Evolutionary conservation across 805 yeast genomes (phyloP).

Genomic region (Allodekkera sacchari): DNA sequence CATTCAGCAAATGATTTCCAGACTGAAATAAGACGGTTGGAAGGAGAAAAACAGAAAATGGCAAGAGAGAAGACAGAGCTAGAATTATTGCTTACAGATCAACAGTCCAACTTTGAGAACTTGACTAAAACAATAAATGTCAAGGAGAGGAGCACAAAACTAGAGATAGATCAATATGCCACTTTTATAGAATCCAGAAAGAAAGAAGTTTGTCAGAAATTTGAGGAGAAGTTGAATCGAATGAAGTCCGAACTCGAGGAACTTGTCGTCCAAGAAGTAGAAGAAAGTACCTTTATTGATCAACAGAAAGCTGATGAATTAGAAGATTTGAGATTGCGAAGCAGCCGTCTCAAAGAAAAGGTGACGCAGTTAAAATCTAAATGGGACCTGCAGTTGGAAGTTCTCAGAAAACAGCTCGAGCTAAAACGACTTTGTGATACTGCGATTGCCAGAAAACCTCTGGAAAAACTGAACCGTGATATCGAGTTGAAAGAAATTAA

Average conservation of each 20-base stretch:
- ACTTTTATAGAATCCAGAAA: conserved; percentile 24
- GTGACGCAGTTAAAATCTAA: conserved; percentile 9
- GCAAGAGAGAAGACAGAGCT: not conserved
- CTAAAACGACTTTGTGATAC: conserved; percentile 1
- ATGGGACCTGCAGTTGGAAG: conserved; percentile 6
- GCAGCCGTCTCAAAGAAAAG: conserved; percentile 16
- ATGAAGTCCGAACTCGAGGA: conserved; percentile 12
- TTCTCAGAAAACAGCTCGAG: conserved; percentile 3
- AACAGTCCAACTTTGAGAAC: conserved; percentile 9
- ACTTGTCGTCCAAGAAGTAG: no score
- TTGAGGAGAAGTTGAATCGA: conserved; percentile 12
- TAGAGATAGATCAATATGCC: conserved; percentile 19
- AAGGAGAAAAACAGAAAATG: conserved; percentile 1
- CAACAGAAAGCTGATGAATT: conserved; percentile 19
- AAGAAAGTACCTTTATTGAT: conserved; percentile 25
- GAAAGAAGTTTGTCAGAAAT: conserved; percentile 19
- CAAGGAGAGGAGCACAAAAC: conserved; percentile 11
- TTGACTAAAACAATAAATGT: conserved; percentile 13
- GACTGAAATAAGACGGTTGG: not conserved
- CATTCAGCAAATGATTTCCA: not conserved
- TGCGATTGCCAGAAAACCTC: no score
- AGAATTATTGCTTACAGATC: conserved; percentile 9
- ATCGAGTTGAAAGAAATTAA: conserved; percentile 4
- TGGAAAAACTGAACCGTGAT: not conserved
- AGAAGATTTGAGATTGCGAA: conserved; percentile 21